These are phyloP conservation scores for Pilaira anomala DNA, from an alignment of 192 early-diverging fungal genomes.

Conservation along the genomic window DNA sequence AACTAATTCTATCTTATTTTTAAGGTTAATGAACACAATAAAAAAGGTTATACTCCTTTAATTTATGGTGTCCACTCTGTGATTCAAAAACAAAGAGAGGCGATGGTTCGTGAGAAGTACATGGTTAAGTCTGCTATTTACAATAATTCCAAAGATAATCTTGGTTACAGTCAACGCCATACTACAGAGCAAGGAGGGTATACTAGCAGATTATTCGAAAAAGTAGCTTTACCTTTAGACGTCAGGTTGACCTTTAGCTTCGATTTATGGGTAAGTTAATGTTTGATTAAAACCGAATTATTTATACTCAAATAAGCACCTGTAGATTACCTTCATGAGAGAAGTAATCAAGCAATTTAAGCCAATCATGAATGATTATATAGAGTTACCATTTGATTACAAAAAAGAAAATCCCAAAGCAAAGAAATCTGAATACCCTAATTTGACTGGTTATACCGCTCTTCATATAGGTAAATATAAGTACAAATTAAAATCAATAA, in stretches of 20 bases:
- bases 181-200: neutral
- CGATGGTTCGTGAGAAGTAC: slow-evolving; percentile 11
- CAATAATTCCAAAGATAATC: neutral
- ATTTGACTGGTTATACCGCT: slow-evolving; percentile 22
- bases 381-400: slow-evolving; percentile 23
- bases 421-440: slow-evolving; percentile 18
- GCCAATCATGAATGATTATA: slow-evolving; percentile 16
- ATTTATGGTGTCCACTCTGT: slow-evolving; percentile 11
- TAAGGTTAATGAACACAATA: slow-evolving; percentile 26
- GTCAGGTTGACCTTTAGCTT: slow-evolving; percentile 16
- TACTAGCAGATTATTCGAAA: neutral
- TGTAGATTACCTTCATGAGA: slow-evolving; percentile 12
- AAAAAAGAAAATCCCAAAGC: slow-evolving; percentile 28
- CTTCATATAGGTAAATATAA: slow-evolving; percentile 28
- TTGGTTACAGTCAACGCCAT: neutral
- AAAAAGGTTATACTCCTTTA: slow-evolving; percentile 29
- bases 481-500: no score
- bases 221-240: neutral
- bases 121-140: neutral
- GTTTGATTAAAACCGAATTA: neutral
- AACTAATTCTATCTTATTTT: neutral
- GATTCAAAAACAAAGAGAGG: slow-evolving; percentile 13
- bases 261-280: slow-evolving; percentile 18
- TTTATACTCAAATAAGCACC: neutral
- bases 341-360: slow-evolving; percentile 12